A percentile compares a stretch with the other conserved stretches of the same genome.
These are phyloP conservation scores for Ormosia semicastrata DNA, from an alignment of 306 rosid genomes.

Conservation along the genomic window DNA sequence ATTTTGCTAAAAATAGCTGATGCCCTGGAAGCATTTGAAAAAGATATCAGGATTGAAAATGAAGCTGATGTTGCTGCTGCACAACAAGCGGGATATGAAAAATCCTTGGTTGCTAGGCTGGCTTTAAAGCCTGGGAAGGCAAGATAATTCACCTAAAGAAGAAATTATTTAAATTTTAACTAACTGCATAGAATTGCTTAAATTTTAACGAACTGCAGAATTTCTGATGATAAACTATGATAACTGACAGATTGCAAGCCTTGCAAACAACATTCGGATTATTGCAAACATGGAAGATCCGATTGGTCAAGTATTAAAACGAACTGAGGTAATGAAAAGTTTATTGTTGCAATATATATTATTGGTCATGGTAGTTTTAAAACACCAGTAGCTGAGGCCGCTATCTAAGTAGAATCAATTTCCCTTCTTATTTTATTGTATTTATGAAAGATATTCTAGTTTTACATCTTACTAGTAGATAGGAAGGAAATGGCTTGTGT, in stretches of 20 bases:
- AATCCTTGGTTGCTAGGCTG: slow-evolving; percentile 78
- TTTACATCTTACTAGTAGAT: slow-evolving; percentile 4
- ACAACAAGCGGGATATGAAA: slow-evolving; percentile 77
- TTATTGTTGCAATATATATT: neutral
- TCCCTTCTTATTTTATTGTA: neutral
- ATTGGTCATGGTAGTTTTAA: slow-evolving; percentile 11
- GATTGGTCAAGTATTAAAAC: slow-evolving; percentile 74
- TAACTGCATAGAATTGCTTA: neutral
- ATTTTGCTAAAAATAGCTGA: slow-evolving; percentile 85
- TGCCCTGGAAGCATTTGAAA: slow-evolving; percentile 78
- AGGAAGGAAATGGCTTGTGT: neutral
- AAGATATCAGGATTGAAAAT: slow-evolving; percentile 69
- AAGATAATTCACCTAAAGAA: slow-evolving; percentile 24
- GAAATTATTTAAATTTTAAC: slow-evolving; percentile 9
- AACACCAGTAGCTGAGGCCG: neutral
- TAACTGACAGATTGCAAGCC: slow-evolving; percentile 70
- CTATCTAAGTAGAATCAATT: neutral
- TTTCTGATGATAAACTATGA: slow-evolving; percentile 29
- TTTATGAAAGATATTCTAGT: neutral
- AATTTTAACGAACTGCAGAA: neutral
- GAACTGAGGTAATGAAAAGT: slow-evolving; percentile 63
- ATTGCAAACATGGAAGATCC: slow-evolving; percentile 98
- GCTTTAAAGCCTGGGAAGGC: slow-evolving; percentile 84
- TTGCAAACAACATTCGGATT: slow-evolving; percentile 73
- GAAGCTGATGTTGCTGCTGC: slow-evolving; percentile 84